Evolutionary conservation across 2,329 filamentous ascomycete species (phyloP).

Genomic region (Diaporthe helianthi): DNA sequence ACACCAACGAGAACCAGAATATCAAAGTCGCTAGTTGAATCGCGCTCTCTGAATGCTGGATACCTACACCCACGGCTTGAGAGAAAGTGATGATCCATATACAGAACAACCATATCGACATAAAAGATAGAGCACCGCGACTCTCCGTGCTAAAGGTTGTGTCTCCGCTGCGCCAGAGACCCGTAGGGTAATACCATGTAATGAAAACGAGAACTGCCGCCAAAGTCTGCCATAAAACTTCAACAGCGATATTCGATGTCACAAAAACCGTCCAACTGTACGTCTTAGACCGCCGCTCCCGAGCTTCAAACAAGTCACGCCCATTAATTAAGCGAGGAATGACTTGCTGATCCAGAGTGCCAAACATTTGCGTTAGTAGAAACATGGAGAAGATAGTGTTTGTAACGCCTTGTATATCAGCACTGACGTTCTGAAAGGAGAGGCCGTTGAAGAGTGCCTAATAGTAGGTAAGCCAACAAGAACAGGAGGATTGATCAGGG

Average conservation of each 20-base stretch:
- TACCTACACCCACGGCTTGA: not conserved
- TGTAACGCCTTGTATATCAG: conserved; percentile 78
- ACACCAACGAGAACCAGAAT: conserved; percentile 9
- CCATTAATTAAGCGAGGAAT: conserved; percentile 78
- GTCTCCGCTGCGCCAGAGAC: conserved; percentile 73
- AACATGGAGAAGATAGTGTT: conserved; percentile 89
- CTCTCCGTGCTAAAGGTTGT: conserved; percentile 47
- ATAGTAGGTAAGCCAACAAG: conserved; percentile 42
- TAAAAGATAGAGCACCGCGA: conserved; percentile 66
- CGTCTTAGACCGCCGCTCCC: conserved; percentile 79
- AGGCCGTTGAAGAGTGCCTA: conserved; percentile 77
- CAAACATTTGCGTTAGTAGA: conserved; percentile 65
- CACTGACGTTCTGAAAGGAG: conserved; percentile 75
- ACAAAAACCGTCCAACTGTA: conserved; percentile 89
- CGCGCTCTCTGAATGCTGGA: not conserved
- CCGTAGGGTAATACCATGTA: conserved; percentile 86
- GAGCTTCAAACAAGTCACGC: too few species aligned
- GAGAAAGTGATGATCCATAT: conserved; percentile 64
- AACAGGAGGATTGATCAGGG: not conserved
- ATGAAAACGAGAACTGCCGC: conserved; percentile 80
- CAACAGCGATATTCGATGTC: conserved; percentile 81
- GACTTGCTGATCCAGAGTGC: conserved; percentile 79
- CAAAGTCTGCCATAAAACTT: conserved; percentile 83
- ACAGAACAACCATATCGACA: conserved; percentile 67
- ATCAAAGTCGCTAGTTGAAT: conserved; percentile 1